Percentiles rank a stretch among this genome's conserved stretches.
Evolutionary conservation across 1,284 basidiomycete genomes (phyloP).

Genomic region (Macrocystidia cucumis): DNA sequence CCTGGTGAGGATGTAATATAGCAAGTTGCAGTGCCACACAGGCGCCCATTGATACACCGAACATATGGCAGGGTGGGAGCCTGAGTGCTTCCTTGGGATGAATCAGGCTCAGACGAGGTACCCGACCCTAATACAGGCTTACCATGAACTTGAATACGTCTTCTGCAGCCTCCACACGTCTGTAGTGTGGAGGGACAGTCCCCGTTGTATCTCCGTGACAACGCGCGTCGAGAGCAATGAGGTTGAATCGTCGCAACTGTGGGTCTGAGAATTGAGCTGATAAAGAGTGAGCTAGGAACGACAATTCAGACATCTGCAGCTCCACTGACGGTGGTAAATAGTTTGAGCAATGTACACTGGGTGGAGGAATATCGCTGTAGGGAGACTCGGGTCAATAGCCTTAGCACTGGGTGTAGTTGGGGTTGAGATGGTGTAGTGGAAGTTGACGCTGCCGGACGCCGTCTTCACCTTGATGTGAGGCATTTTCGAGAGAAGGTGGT

Average conservation of each 20-base stretch:
- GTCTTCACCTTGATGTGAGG: slow-evolving; percentile 21
- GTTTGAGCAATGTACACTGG: slow-evolving; percentile 22
- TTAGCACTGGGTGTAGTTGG: slow-evolving; percentile 18
- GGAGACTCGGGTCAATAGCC: slow-evolving; percentile 19
- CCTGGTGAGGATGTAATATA: slow-evolving; percentile 21
- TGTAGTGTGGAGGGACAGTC: slow-evolving; percentile 15
- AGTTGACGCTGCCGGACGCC: slow-evolving; percentile 16
- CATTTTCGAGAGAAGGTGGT: slow-evolving; percentile 13
- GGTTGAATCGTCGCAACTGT: slow-evolving; percentile 26
- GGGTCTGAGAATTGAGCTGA: slow-evolving; percentile 24
- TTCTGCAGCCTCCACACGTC: slow-evolving; percentile 21
- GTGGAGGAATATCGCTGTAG: slow-evolving; percentile 25
- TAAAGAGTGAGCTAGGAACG: not conserved
- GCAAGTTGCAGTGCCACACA: slow-evolving; percentile 23
- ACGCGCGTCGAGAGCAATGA: slow-evolving; percentile 23
- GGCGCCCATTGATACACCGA: slow-evolving; percentile 26
- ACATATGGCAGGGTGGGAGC: slow-evolving; percentile 24
- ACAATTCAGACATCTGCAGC: not conserved
- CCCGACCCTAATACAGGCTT: slow-evolving; percentile 6
- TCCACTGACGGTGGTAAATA: slow-evolving; percentile 23
- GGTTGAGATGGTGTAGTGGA: slow-evolving; percentile 26
- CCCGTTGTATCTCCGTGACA: slow-evolving; percentile 23
- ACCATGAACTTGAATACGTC: slow-evolving; percentile 28
- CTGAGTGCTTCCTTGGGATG: slow-evolving; percentile 21
- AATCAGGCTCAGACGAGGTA: not conserved